These are phyloP conservation scores for Nakazawaea anatomiae DNA, from an alignment of 805 yeast genomes.

Conservation along the genomic window DNA sequence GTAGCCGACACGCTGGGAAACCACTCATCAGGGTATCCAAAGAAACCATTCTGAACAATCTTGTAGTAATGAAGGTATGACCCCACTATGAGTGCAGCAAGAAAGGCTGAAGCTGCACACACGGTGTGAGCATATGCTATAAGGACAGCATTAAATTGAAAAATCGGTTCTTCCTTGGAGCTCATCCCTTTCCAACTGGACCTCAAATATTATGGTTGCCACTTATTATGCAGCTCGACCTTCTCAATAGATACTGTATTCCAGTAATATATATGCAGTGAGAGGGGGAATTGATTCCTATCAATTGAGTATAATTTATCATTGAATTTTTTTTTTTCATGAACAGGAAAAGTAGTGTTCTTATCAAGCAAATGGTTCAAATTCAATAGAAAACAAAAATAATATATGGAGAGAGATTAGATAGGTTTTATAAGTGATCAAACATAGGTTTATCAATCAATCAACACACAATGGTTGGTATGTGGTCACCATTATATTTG, in stretches of 20 bases:
- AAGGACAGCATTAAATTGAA: conserved; percentile 52
- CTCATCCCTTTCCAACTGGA: not conserved
- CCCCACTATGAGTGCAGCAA: conserved; percentile 71
- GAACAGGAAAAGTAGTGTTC: too few relatives aligned
- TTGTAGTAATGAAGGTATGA: conserved; percentile 75
- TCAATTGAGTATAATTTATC: too few relatives aligned
- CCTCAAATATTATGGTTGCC: not conserved
- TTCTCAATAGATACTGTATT: not conserved
- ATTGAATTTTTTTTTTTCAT: too few relatives aligned
- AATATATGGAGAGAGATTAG: too few relatives aligned
- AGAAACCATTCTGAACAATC: conserved; percentile 81
- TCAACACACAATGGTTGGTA: too few relatives aligned
- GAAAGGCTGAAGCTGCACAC: conserved; percentile 69
- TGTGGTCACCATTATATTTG: too few relatives aligned
- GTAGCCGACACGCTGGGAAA: conserved; percentile 97
- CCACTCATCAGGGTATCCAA: conserved; percentile 97
- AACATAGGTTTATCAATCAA: too few relatives aligned
- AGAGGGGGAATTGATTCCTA: too few relatives aligned
- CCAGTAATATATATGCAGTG: too few relatives aligned
- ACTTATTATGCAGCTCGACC: not conserved
- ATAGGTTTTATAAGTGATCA: too few relatives aligned
- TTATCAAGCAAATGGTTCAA: too few relatives aligned
- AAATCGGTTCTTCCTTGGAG: conserved; percentile 11
- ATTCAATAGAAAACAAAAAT: too few relatives aligned
- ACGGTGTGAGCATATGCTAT: conserved; percentile 69